A percentile compares a stretch with the other conserved stretches of the same genome.
These are phyloP conservation scores for Protomyces lactucae-debilis DNA, from an alignment of 1,139 yeast species.

Conservation along the genomic window DNA sequence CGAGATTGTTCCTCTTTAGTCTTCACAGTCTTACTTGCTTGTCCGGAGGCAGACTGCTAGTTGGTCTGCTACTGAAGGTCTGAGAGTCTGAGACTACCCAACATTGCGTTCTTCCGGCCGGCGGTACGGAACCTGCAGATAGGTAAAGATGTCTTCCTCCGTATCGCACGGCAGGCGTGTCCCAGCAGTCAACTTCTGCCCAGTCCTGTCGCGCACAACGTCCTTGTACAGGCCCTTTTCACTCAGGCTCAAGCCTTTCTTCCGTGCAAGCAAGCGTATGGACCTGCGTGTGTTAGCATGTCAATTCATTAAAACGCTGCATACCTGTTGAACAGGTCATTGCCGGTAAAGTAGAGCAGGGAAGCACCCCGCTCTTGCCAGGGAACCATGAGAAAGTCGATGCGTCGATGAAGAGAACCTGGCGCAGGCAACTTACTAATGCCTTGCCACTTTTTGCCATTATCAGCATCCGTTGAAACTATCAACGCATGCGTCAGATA, in stretches of 20 bases:
- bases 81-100: neutral
- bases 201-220: slow-evolving; percentile 1
- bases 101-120: slow-evolving; percentile 23
- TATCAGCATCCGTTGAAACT: slow-evolving; percentile 31
- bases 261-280: slow-evolving; percentile 47
- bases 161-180: slow-evolving; percentile 6
- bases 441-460: slow-evolving; percentile 40
- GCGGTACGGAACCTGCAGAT: slow-evolving; percentile 11
- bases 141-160: slow-evolving; percentile 10
- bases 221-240: slow-evolving; percentile 48
- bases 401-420: slow-evolving; percentile 46
- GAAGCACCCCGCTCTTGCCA: slow-evolving; percentile 53
- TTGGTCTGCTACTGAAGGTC: no score
- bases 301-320: neutral
- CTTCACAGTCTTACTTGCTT: no score
- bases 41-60: no score
- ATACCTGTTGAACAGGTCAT: slow-evolving; percentile 51
- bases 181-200: slow-evolving; percentile 8
- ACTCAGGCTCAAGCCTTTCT: slow-evolving; percentile 47
- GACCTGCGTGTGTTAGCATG: slow-evolving; percentile 25
- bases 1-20: no score
- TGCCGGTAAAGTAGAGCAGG: slow-evolving; percentile 56
- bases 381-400: slow-evolving; percentile 53
- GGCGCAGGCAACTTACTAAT: slow-evolving; percentile 30
- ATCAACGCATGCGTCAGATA: slow-evolving; percentile 41